A percentile compares a stretch with the other conserved stretches of the same genome.
Evolutionary conservation across 306 rosid genomes (phyloP).

Genomic region (Neltuma alba): DNA sequence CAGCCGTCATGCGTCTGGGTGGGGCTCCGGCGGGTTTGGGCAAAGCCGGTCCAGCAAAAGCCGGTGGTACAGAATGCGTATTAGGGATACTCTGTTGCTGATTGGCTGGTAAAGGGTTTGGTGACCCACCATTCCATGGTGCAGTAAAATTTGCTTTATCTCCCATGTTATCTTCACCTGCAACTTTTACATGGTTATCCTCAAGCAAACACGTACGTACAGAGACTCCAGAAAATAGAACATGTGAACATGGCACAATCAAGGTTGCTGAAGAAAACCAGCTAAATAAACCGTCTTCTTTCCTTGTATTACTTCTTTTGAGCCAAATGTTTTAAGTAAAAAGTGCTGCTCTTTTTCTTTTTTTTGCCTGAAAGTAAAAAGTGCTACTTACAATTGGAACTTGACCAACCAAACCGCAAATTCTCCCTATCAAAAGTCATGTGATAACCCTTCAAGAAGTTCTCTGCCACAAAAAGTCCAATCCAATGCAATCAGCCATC

Average conservation of each 20-base stretch:
- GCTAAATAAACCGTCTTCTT: not conserved
- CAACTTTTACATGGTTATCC: constrained; percentile 30
- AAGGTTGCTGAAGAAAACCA: not conserved
- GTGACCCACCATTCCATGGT: constrained; percentile 45
- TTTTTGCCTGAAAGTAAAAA: too few relatives aligned
- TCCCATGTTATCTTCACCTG: constrained; percentile 54
- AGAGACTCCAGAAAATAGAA: not conserved
- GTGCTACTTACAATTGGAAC: constrained; percentile 59
- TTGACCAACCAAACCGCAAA: constrained; percentile 63
- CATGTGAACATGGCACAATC: not conserved
- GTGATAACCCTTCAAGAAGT: constrained; percentile 58
- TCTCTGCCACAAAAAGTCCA: constrained; percentile 51
- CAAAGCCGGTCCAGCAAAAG: constrained; percentile 42
- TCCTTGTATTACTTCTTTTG: not conserved
- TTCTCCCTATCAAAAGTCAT: constrained; percentile 69
- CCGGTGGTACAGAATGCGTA: constrained; percentile 45
- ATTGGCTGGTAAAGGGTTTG: constrained; percentile 51
- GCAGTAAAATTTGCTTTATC: constrained; percentile 39
- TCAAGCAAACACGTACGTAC: not conserved
- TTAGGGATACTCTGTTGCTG: constrained; percentile 54
- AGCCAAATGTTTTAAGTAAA: not conserved
- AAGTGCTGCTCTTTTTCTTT: too few relatives aligned
- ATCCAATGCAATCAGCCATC: constrained; percentile 19
- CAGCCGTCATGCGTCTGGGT: constrained; percentile 9
- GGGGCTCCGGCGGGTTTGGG: constrained; percentile 44